phyloP scores from a whole-genome alignment of 176 grass and related monocot species.

The Triticum monococcum region DNA sequence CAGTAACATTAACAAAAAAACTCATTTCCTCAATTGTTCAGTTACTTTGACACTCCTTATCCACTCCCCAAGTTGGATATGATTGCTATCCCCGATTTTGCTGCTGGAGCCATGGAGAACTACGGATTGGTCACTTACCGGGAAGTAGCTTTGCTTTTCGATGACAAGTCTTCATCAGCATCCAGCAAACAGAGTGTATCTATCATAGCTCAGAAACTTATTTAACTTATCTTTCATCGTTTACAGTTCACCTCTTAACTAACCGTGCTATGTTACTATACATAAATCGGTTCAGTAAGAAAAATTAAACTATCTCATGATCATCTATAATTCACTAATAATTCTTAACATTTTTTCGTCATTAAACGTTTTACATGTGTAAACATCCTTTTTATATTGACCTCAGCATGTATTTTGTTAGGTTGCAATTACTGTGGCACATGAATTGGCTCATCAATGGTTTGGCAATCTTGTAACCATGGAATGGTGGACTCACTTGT shows the following conservation, averaged over 20 bases:
- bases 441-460: conserved; percentile 88
- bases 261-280: neutral
- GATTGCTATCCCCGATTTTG: conserved; percentile 90
- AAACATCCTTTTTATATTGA: conserved; percentile 12
- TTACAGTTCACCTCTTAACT: conserved; percentile 11
- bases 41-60: conserved; percentile 88
- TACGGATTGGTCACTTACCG: conserved; percentile 84
- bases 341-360: neutral
- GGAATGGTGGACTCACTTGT: conserved; percentile 92
- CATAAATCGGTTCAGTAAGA: neutral
- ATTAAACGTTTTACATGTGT: neutral
- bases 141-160: conserved; percentile 75
- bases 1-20: conserved; percentile 18
- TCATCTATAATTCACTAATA: conserved; percentile 1
- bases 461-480: conserved; percentile 92
- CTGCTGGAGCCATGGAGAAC: conserved; percentile 93
- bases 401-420: conserved; percentile 34
- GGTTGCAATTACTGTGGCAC: conserved; percentile 68
- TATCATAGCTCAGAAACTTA: neutral
- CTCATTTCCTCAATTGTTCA: conserved; percentile 23
- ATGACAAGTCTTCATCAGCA: conserved; percentile 54
- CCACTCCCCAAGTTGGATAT: conserved; percentile 96
- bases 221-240: conserved; percentile 13
- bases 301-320: neutral
- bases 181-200: conserved; percentile 57